Conservation (phyloP, 257 asterid species). For the Striga asiatica region DNA sequence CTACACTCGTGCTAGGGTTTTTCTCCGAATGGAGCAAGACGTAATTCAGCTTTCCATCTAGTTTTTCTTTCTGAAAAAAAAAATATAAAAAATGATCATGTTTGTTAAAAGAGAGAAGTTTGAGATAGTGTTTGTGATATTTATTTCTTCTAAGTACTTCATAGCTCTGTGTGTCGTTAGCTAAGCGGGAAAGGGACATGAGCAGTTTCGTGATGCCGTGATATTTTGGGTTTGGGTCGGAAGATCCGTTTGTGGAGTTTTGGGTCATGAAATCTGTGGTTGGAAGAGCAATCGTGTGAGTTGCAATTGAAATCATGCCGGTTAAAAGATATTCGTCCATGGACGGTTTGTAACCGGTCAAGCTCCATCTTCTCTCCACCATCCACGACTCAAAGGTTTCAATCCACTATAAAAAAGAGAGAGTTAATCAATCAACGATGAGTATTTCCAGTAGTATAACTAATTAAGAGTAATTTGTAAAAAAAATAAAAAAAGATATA, state of each 20-base stretch:
- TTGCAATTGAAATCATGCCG: constrained; percentile 34
- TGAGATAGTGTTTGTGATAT: too few species aligned
- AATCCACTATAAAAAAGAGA: constrained; percentile 28
- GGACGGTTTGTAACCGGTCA: constrained; percentile 26
- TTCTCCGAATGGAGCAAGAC: constrained; percentile 34
- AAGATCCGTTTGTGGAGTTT: background rate
- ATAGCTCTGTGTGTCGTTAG: constrained; percentile 49
- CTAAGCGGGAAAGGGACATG: constrained; percentile 34
- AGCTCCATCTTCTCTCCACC: constrained; percentile 52
- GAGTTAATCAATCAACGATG: background rate
- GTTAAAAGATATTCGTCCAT: constrained; percentile 33
- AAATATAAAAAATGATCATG: too few species aligned
- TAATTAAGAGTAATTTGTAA: too few species aligned
- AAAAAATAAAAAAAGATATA: too few species aligned
- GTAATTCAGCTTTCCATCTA: constrained; percentile 42
- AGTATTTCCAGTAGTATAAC: too few species aligned
- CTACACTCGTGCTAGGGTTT: constrained; percentile 19
- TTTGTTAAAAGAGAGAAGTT: too few species aligned
- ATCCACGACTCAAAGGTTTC: constrained; percentile 52
- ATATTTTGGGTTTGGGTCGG: constrained; percentile 15
- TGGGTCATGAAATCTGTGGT: constrained; percentile 22
- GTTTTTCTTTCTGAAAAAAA: constrained; percentile 36
- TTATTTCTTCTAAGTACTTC: constrained; percentile 38
- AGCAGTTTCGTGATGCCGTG: constrained; percentile 35
- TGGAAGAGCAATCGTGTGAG: constrained; percentile 34